A percentile compares a stretch with the other conserved stretches of the same genome.
These are phyloP conservation scores for Penicillium sp. DNA, from an alignment of 2,329 filamentous ascomycete species.

Conservation along the genomic window DNA sequence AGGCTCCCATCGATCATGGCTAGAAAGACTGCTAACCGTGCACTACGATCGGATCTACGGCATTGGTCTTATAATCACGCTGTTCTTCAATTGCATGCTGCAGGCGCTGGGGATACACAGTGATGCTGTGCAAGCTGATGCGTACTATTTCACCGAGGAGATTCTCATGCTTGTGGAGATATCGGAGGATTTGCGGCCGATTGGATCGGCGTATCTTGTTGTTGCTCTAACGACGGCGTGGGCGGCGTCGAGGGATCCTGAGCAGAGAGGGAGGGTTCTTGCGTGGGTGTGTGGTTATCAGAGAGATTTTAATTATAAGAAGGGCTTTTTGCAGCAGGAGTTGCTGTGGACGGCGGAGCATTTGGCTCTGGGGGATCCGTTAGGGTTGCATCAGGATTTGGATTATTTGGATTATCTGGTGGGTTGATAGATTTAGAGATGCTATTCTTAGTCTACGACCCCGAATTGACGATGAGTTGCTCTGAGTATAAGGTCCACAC, in stretches of 20 bases:
- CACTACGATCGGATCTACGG: conserved; percentile 39
- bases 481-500: too few relatives aligned
- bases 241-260: conserved; percentile 24
- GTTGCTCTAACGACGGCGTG: conserved; percentile 32
- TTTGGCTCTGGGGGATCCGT: conserved; percentile 13
- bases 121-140: conserved; percentile 18
- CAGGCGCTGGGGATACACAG: conserved; percentile 31
- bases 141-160: conserved; percentile 26
- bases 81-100: conserved; percentile 39
- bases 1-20: neutral
- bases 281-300: conserved; percentile 28
- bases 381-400: neutral
- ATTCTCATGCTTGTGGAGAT: conserved; percentile 32
- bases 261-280: conserved; percentile 19
- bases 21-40: conserved; percentile 25
- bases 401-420: neutral
- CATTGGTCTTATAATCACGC: conserved; percentile 33
- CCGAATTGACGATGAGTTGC: too few relatives aligned
- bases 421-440: neutral
- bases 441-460: too few relatives aligned
- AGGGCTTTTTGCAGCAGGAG: neutral
- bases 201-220: conserved; percentile 36
- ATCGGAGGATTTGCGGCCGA: conserved; percentile 32
- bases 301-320: conserved; percentile 24
- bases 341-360: conserved; percentile 15